These are phyloP conservation scores for Termitomyces heimii DNA, from an alignment of 768 basidiomycete species.

Conservation along the genomic window DNA sequence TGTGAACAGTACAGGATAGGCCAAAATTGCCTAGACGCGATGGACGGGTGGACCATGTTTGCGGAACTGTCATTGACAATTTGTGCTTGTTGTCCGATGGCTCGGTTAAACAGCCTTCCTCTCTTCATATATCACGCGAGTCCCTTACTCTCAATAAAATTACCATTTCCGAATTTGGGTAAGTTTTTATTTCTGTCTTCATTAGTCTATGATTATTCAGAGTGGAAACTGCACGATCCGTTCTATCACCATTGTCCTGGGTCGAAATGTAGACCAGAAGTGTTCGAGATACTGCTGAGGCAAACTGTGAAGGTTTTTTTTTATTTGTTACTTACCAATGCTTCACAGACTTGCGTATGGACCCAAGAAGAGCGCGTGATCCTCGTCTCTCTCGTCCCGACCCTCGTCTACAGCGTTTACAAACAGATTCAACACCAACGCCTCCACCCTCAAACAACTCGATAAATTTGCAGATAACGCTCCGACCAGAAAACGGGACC, in stretches of 20 bases:
- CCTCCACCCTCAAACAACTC: constrained; percentile 18
- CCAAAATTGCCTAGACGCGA: too few species aligned
- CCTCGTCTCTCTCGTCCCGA: constrained; percentile 71
- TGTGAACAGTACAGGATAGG: too few species aligned
- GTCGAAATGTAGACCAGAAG: constrained; percentile 67
- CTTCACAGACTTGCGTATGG: constrained; percentile 39
- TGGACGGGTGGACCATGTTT: too few species aligned
- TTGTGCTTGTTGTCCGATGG: constrained; percentile 2
- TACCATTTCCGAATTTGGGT: neutral
- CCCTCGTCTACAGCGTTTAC: constrained; percentile 52
- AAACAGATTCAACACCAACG: constrained; percentile 33
- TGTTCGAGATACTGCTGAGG: constrained; percentile 96
- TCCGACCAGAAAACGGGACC: constrained; percentile 20
- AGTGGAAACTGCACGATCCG: constrained; percentile 87
- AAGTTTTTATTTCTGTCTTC: neutral
- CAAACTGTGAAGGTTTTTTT: constrained; percentile 14
- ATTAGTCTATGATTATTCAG: constrained; percentile 69
- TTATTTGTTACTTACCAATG: neutral
- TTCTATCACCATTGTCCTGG: constrained; percentile 33
- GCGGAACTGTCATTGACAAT: too few species aligned
- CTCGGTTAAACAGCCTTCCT: neutral
- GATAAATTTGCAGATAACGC: constrained; percentile 8
- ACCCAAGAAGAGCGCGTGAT: constrained; percentile 76
- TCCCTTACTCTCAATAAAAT: neutral
- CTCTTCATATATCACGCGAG: neutral